Base-by-base conservation (phyloP, 352 stramenopile genomes). In the Globisporangium splendens region DNA sequence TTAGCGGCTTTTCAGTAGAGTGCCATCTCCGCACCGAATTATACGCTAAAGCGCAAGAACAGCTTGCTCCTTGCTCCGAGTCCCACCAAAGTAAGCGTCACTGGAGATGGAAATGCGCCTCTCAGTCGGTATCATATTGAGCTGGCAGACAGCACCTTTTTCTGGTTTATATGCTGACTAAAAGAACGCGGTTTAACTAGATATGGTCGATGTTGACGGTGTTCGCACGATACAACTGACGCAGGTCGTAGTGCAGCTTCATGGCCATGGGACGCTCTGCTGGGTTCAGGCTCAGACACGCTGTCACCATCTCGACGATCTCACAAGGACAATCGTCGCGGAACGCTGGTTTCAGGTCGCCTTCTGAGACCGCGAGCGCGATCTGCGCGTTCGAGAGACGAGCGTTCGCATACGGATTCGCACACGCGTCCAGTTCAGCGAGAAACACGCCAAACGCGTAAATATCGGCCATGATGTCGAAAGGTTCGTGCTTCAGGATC, bases 211-310 rank as follows among this genome's bases (percentile, higher is more conserved):
- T 3, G 39, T 44, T 4, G 14, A 14, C 38, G n/a, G 48, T 28
- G 28, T 47, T 62, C 39, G 56, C 48, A 15, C 56, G 56, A 22
- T 56, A 28, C 47, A 62, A 41, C 7, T 54, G 42, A 39, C 73
- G 59, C 46, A 86, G 54, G 10, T 73, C 68, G 57, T 84, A 92
- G 55, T 89, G 80, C 47, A 92, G 58, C 60, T 89, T 68, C 28
- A 92, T 43, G 13, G 80, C 75, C 1, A 70, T 78, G 21, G 82
- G 82, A 17, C 82, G 75, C 31, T 83, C 63, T 1, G 65, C 53
- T 21, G 76, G 73, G 28, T 77, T 46, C 13, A 70, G 77, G 18
- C 68, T 63, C 46, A 91, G 50, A 53, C 79, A 91, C 22, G 72
- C 68, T 20, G 65, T 46, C 39, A 82, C 69, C n/a, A 93, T 63